Evolutionary conservation across 495 filamentous ascomycete species (phyloP).

Genomic region (Podospora comata): DNA sequence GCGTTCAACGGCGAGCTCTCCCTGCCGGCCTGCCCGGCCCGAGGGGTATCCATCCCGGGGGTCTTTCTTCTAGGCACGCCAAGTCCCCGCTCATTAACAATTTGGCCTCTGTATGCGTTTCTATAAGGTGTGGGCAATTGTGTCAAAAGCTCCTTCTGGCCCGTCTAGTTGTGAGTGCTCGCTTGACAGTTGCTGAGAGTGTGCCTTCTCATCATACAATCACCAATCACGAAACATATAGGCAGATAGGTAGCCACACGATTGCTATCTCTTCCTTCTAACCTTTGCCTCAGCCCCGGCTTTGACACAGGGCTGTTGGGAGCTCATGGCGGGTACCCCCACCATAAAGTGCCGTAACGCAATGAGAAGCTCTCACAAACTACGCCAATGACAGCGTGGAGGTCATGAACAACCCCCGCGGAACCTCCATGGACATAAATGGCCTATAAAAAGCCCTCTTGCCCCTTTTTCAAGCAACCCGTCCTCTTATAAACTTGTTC

Average conservation of each 20-base stretch:
- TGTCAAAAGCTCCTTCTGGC: too few species aligned
- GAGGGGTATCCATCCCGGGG: slow-evolving; percentile 1
- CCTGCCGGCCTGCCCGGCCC: not conserved
- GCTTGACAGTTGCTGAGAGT: too few species aligned
- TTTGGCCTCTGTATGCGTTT: not conserved
- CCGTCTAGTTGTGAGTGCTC: too few species aligned
- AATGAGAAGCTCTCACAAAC: not conserved
- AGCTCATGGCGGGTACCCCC: not conserved
- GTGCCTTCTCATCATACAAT: too few species aligned
- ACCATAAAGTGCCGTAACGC: not conserved
- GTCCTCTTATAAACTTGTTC: not conserved
- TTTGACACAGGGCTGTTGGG: not conserved
- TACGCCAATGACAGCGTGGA: not conserved
- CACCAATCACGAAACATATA: not conserved
- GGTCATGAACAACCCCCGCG: not conserved
- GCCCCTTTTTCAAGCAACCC: not conserved
- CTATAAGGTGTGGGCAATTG: not conserved
- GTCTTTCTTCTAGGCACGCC: not conserved
- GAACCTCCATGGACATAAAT: not conserved
- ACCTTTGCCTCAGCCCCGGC: too few species aligned
- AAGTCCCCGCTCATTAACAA: not conserved
- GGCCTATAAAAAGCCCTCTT: not conserved
- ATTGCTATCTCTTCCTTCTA: too few species aligned
- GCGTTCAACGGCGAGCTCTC: not conserved
- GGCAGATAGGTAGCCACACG: not conserved